phyloP scores from a whole-genome alignment of 2,329 filamentous ascomycete genomes.

The Botrytis fabae region DNA sequence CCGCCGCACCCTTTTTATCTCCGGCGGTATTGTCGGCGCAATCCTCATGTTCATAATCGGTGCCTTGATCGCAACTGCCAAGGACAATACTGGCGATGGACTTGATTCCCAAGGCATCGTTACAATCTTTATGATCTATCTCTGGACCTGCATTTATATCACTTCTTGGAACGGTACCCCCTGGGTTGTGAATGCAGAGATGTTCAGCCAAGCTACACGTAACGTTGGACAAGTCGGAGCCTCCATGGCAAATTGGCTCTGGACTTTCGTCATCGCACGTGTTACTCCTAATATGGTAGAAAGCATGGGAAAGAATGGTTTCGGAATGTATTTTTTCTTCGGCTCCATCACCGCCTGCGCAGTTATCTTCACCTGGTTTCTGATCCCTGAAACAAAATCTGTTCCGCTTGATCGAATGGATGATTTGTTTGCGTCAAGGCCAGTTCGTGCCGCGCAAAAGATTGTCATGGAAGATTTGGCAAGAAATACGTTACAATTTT shows the following conservation, averaged over 20 bases:
- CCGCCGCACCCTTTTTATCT: conserved; percentile 49
- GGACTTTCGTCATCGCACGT: conserved; percentile 31
- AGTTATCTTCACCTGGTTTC: conserved; percentile 60
- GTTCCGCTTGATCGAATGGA: conserved; percentile 67
- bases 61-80: neutral
- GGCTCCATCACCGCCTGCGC: conserved; percentile 53
- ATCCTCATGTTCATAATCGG: conserved; percentile 31
- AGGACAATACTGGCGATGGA: neutral
- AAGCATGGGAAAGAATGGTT: conserved; percentile 23
- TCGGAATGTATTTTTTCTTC: conserved; percentile 48
- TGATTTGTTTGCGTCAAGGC: conserved; percentile 51
- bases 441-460: conserved; percentile 32
- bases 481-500: conserved; percentile 29
- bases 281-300: conserved; percentile 30
- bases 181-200: conserved; percentile 36
- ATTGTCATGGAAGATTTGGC: conserved; percentile 35
- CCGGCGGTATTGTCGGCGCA: conserved; percentile 32
- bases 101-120: conserved; percentile 4
- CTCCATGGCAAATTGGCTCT: conserved; percentile 32
- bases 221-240: conserved; percentile 31
- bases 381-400: conserved; percentile 65
- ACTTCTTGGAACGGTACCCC: conserved; percentile 36
- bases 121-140: conserved; percentile 7
- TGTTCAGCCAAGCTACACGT: conserved; percentile 33
- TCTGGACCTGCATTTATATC: conserved; percentile 31